phyloP scores from a whole-genome alignment of 2,329 filamentous ascomycete species.

The Xylaria sp. region DNA sequence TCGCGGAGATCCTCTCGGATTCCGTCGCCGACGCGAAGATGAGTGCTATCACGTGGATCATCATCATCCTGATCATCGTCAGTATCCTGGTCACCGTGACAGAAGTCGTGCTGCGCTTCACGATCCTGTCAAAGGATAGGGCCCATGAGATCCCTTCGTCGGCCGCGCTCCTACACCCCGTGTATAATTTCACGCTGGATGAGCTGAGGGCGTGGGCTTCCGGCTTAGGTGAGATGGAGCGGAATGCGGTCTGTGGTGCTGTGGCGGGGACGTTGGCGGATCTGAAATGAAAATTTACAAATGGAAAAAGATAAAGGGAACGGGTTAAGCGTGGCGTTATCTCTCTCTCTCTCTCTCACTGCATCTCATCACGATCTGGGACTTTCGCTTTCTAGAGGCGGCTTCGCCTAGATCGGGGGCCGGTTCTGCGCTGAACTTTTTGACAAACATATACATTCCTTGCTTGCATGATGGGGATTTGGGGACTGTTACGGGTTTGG shows the following conservation, averaged over 20 bases:
- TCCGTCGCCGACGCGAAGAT: slow-evolving; percentile 91
- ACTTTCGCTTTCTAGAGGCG: too few species aligned
- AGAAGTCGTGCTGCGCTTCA: slow-evolving; percentile 83
- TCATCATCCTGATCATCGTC: slow-evolving; percentile 87
- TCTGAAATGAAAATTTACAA: neutral
- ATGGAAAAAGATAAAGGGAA: neutral
- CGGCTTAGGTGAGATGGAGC: slow-evolving; percentile 27
- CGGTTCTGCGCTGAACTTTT: neutral
- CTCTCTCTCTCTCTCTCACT: neutral
- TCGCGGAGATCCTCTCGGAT: slow-evolving; percentile 91
- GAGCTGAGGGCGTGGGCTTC: slow-evolving; percentile 31
- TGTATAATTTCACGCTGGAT: slow-evolving; percentile 29
- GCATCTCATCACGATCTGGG: too few species aligned
- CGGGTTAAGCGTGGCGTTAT: neutral
- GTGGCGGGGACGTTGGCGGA: slow-evolving; percentile 7
- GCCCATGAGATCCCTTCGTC: neutral
- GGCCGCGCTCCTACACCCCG: slow-evolving; percentile 11
- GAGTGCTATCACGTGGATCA: slow-evolving; percentile 95
- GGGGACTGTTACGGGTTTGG: neutral
- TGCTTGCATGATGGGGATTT: neutral
- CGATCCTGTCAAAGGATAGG: slow-evolving; percentile 54
- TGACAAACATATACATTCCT: neutral
- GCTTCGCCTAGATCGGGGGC: too few species aligned
- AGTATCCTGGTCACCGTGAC: slow-evolving; percentile 87
- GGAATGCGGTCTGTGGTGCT: slow-evolving; percentile 29